Conservation (phyloP, 2,329 filamentous ascomycete genomes). For the Dryadomyces quercus-mongolicae region DNA sequence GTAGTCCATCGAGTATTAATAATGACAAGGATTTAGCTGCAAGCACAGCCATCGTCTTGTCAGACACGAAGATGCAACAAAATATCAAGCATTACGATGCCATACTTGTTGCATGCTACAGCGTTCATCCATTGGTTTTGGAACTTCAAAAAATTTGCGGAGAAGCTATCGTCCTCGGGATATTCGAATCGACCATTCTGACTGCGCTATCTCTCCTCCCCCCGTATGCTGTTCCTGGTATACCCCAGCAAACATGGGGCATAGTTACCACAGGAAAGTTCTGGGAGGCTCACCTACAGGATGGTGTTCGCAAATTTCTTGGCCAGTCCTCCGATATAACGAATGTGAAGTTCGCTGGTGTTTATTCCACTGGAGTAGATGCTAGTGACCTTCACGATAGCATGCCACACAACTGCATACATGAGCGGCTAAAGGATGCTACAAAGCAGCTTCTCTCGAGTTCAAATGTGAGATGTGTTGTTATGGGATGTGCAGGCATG, state of each 20-base stretch:
- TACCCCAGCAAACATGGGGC: slow-evolving; percentile 46
- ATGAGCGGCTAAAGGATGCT: slow-evolving; percentile 53
- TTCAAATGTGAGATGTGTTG: slow-evolving; percentile 52
- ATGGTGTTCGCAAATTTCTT: slow-evolving; percentile 53
- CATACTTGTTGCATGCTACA: slow-evolving; percentile 84
- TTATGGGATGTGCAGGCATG: slow-evolving; percentile 88
- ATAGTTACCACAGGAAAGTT: slow-evolving; percentile 80
- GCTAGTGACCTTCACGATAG: slow-evolving; percentile 68
- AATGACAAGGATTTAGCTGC: slow-evolving; percentile 53
- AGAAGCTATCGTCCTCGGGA: slow-evolving; percentile 54
- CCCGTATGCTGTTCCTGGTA: slow-evolving; percentile 13
- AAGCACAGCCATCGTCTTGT: slow-evolving; percentile 51
- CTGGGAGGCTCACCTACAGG: slow-evolving; percentile 63
- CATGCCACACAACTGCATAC: slow-evolving; percentile 51
- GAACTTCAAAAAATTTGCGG: slow-evolving; percentile 29
- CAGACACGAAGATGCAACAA: slow-evolving; percentile 30
- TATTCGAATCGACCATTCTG: slow-evolving; percentile 74
- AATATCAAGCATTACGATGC: slow-evolving; percentile 46
- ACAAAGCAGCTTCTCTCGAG: slow-evolving; percentile 51
- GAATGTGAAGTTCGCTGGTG: slow-evolving; percentile 56
- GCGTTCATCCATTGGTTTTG: slow-evolving; percentile 64
- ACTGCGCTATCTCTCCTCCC: slow-evolving; percentile 43
- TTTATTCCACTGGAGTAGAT: slow-evolving; percentile 69
- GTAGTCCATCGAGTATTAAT: slow-evolving; percentile 66
- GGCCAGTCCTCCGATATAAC: slow-evolving; percentile 28